Evolutionary conservation across 768 basidiomycete genomes (phyloP).

Genomic region (Lactifluus pinguis): DNA sequence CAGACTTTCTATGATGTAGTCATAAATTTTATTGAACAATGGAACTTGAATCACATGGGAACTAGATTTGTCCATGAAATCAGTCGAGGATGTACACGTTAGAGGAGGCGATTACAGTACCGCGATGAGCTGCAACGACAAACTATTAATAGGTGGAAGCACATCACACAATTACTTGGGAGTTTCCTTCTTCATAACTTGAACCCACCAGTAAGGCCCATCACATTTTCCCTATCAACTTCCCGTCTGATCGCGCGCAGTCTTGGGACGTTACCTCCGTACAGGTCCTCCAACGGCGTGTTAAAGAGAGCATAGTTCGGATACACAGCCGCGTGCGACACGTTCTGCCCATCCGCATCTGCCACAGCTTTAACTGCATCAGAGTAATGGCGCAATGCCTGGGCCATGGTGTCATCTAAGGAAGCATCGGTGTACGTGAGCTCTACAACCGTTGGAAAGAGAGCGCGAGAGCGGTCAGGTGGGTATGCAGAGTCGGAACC

Average conservation of each 20-base stretch:
- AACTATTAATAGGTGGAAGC: too few relatives aligned
- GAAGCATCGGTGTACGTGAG: conserved; percentile 11
- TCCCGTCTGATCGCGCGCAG: not conserved
- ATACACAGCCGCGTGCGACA: conserved; percentile 11
- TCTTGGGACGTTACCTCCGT: conserved; percentile 16
- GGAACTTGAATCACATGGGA: too few relatives aligned
- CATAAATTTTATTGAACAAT: too few relatives aligned
- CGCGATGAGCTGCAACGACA: too few relatives aligned
- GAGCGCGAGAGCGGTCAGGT: not conserved
- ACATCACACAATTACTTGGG: too few relatives aligned
- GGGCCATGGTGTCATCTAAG: conserved; percentile 33
- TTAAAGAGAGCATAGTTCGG: conserved; percentile 16
- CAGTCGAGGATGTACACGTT: too few relatives aligned
- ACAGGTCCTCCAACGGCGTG: conserved; percentile 13
- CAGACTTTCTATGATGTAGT: too few relatives aligned
- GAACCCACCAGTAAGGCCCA: conserved; percentile 20
- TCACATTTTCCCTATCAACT: conserved; percentile 19
- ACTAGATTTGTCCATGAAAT: too few relatives aligned
- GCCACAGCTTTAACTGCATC: not conserved
- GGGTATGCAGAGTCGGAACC: conserved; percentile 14
- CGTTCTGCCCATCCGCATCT: conserved; percentile 18
- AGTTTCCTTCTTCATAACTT: conserved; percentile 8
- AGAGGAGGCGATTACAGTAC: too few relatives aligned
- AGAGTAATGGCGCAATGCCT: conserved; percentile 26
- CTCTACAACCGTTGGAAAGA: not conserved